Percentiles rank a stretch among this genome's conserved stretches.
Evolutionary conservation across 148 eudicot genomes (phyloP).

Genomic region (Salicornia ramosissima): DNA sequence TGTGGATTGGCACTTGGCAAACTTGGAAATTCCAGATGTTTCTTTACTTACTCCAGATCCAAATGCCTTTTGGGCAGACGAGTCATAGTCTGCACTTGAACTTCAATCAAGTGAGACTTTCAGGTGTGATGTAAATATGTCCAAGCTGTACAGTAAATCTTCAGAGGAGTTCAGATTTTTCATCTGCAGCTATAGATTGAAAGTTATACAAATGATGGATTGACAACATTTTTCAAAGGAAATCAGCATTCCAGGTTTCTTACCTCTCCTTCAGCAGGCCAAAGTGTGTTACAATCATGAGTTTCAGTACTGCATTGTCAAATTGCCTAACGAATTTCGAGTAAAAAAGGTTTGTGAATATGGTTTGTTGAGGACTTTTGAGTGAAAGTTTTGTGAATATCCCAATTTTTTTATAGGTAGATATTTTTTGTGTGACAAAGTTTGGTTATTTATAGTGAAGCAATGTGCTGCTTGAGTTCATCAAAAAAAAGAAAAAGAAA

Average conservation of each 20-base stretch:
- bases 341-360: neutral
- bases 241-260: neutral
- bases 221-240: constrained; percentile 10
- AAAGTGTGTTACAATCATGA: neutral
- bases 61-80: constrained; percentile 69
- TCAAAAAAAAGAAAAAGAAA: too few species aligned
- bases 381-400: neutral
- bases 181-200: constrained; percentile 10
- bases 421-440: too few species aligned
- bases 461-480: too few species aligned
- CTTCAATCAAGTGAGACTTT: neutral
- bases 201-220: constrained; percentile 4
- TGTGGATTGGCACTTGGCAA: constrained; percentile 84
- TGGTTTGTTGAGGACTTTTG: neutral
- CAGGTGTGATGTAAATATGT: constrained; percentile 16
- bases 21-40: constrained; percentile 65
- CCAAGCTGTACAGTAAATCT: constrained; percentile 18
- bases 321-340: neutral
- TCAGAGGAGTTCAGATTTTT: constrained; percentile 14
- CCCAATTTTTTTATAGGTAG: too few species aligned
- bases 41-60: constrained; percentile 68
- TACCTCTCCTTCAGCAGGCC: neutral
- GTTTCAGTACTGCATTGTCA: neutral
- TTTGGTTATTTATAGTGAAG: too few species aligned
- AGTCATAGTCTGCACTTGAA: constrained; percentile 22